Base-by-base conservation (phyloP, 2,329 filamentous ascomycete species). In the Fusarium humuli region DNA sequence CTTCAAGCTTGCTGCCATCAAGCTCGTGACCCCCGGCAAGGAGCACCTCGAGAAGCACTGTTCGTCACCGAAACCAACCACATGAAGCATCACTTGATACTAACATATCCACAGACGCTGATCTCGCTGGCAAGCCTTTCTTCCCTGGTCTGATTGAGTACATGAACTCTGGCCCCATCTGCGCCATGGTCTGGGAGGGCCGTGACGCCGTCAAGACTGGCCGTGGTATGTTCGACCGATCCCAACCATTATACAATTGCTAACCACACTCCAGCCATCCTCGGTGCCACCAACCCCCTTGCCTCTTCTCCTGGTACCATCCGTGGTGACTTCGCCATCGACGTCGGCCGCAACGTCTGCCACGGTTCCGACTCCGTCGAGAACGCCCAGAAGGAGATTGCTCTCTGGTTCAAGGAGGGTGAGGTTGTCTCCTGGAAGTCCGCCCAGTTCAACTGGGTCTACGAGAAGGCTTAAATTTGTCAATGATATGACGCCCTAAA, bases 121-220 rank as follows among this genome's bases (percentile, higher is more conserved):
- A 99, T 84, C 91, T 99, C 79, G 89, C 88, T 81, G 89, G 88
- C 81, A 98, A 98, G 93, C 90, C 94, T 79, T 99, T 99, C 92
- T 99, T 98, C 92, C 85, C 89, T 76, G 94, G 94, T 81, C 92
- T 98, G 79, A 91, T 98, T 81, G 85, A 92, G 85, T 98, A 98
- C 90, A 99, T 98, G 96, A 87, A 90, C 83, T 94, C 91, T 83
- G 96, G 96, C 83, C 96, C 96, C 83, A 95, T 99, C 87, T 92
- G 89, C 88, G 96, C 96, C 87, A 99, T 98, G 95, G 92, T 99
- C 85, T 99, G 96, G 96, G 94, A 99, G 86, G 96, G 96, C 82
- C 93, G 92, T 89, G 94, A 99, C 81, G 96, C 91, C 84, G 94
- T 98, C 90, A 98, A 98, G 93, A 98, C 94, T 77, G 96, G 96